Percentiles rank a stretch among this genome's conserved stretches.
Evolutionary conservation across 345 rosid species (phyloP).

Genomic region (Aquilaria yunnanensis): DNA sequence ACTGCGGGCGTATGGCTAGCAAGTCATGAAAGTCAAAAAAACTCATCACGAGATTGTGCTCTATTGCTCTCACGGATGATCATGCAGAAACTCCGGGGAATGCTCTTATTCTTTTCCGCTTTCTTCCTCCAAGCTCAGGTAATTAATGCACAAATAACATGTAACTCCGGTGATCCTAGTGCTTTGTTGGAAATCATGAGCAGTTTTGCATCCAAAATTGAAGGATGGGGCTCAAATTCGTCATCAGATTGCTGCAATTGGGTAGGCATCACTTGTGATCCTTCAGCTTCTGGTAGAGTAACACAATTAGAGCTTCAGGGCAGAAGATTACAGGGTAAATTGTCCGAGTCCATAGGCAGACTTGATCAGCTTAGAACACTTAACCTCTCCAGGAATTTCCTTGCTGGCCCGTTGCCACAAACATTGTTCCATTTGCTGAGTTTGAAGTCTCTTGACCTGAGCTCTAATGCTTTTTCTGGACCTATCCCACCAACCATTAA

Average conservation of each 20-base stretch:
- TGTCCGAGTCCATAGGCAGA: slow-evolving; percentile 37
- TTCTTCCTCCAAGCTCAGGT: background rate
- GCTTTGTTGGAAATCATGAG: background rate
- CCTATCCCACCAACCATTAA: slow-evolving; percentile 27
- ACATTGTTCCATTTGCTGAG: slow-evolving; percentile 33
- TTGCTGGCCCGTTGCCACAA: slow-evolving; percentile 34
- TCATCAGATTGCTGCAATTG: slow-evolving; percentile 2
- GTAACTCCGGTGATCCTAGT: background rate
- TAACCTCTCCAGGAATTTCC: slow-evolving; percentile 45
- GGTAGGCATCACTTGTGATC: slow-evolving; percentile 7
- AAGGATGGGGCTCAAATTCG: background rate
- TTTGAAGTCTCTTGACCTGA: slow-evolving; percentile 43
- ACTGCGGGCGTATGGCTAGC: no score
- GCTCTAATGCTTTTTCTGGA: slow-evolving; percentile 42
- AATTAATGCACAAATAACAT: background rate
- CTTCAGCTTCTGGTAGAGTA: background rate
- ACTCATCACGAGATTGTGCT: no score
- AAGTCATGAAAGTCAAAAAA: no score
- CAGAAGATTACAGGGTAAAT: slow-evolving; percentile 29
- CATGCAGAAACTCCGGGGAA: no score
- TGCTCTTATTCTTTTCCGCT: background rate
- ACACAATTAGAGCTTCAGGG: slow-evolving; percentile 26
- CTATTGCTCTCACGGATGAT: no score
- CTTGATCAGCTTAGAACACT: slow-evolving; percentile 37
- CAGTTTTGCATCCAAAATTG: background rate